Evolutionary conservation across 176 grass and related monocot genomes (phyloP).

Genomic region (Luzula sylvatica): DNA sequence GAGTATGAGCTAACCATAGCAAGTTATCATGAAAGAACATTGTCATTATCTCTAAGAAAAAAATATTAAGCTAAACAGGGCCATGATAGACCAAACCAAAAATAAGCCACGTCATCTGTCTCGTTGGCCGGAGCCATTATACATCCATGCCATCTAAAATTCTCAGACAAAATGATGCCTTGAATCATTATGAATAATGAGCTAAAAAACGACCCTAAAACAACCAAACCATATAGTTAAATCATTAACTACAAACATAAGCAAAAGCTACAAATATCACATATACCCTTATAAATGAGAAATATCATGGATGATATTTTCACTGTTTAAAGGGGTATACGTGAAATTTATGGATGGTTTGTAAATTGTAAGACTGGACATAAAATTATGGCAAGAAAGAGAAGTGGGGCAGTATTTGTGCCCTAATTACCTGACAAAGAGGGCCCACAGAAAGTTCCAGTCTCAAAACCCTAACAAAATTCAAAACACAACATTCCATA

Average conservation of each 20-base stretch:
- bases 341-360: not conserved
- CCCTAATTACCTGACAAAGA: constrained; percentile 4
- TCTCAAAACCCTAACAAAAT: constrained; percentile 1
- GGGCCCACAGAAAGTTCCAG: constrained; percentile 14
- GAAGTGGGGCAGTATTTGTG: constrained; percentile 13
- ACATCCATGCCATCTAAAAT: no score
- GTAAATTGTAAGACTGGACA: not conserved
- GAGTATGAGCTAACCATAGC: no score
- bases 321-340: not conserved
- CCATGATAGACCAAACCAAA: no score
- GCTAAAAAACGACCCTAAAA: constrained; percentile 5
- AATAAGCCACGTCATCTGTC: no score
- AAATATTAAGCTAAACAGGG: no score
- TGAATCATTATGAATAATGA: constrained; percentile 7
- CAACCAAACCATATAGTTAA: not conserved
- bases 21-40: no score
- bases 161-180: not conserved
- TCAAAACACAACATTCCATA: constrained; percentile 17
- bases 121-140: no score
- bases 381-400: not conserved
- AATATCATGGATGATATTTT: not conserved
- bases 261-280: no score
- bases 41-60: no score
- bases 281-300: no score
- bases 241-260: no score